Evolutionary conservation across 768 basidiomycete genomes (phyloP), one percentile per base, ranked within the genome.

Genomic region (Leccinum incarnatum): DNA sequence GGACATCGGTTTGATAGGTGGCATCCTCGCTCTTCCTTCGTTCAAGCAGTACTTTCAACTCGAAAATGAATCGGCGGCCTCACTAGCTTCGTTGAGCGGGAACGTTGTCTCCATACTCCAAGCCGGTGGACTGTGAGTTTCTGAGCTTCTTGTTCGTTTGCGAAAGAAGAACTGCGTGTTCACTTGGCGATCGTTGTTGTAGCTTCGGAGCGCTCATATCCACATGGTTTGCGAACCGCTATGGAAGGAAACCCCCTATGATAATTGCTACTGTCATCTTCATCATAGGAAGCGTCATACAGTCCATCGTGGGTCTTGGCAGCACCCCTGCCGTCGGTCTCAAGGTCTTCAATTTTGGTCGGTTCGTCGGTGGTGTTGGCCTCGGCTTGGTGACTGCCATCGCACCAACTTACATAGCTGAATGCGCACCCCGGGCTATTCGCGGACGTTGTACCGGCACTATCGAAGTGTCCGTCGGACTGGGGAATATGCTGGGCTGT

Each of bases 351-450:
- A 75, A 69, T 55, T 65, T 75, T 51, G 63, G 71, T 52, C 77
- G 81, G 9, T 82, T 82, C 72, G 61, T 84, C 0, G 72, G 77
- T 5, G 84, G 82, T 17, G 67, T 83, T 34, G 82, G 82, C 2
- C 73, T 81, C 6, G 78, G 80, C 27, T 46, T 76, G 36, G 69
- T 75, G 62, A 64, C 71, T 2, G 74, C 73, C 0, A 50, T 77
- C 21, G 72, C 74, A 21, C 76, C 77, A 2, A 68, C 72, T 0
- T 77, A 77, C 25, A 69, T 76, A 3, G 72, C 76, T 3, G 76
- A 78, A 65, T 75, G 69, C 55, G 71, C 72, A 3, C 77, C 77
- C 9, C 66, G 67, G 54, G 46, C 68, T 17, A 75, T 78, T 34
- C 72, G 77, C 40, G 76, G 76, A 5, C 72, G 76, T 3, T 76